Evolutionary conservation across 148 eudicot species (phyloP), one percentile per base, ranked within the genome.

Genomic region (Oxyria digyna): DNA sequence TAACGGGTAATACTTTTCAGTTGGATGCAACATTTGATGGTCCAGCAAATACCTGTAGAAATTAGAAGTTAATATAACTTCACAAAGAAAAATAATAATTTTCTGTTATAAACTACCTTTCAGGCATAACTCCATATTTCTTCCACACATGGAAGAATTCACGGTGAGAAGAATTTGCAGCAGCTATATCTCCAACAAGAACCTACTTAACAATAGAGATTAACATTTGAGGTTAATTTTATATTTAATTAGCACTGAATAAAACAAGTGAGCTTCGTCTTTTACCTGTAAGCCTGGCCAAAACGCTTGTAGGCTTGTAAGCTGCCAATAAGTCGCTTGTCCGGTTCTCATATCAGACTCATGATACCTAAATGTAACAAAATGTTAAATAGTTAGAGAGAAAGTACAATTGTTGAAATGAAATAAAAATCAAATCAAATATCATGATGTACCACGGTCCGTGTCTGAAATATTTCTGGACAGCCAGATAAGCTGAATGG

Each of bases 331-430:
- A 26, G 98, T 93, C 75, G 98, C 89, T 55, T 80, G 85, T 70
- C 98, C 98, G 14, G 98, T 87, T 73, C 98, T 87, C 98, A 93
- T 93, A 75, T 93, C 98, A 71, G 98, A 94, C 78, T 93, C 98
- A 79, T 93, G 98, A 76, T 93, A 93, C 98, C 98, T 93, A 74
- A 20, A 62, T 70, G n/a, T n/a, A n/a, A n/a, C 46, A 73, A 52
- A 71, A 71, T 29, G 38, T 17, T 38, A 7, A 38, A 38, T 38
- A 38, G 41, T 6, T 6, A 35, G 38, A n/a, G n/a, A n/a, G n/a
- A n/a, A 33, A 33, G 37, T 33, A 5, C 37, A 33, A 33, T 33
- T 33, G 5, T 5, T 5, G 37, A 38, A 38, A 1, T 38, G 41
- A 4, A 38, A 67, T 62, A 66, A 4, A 46, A 8, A 23, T 1